Base-by-base conservation (phyloP, 257 asterid species). In the Schizonepeta tenuifolia region DNA sequence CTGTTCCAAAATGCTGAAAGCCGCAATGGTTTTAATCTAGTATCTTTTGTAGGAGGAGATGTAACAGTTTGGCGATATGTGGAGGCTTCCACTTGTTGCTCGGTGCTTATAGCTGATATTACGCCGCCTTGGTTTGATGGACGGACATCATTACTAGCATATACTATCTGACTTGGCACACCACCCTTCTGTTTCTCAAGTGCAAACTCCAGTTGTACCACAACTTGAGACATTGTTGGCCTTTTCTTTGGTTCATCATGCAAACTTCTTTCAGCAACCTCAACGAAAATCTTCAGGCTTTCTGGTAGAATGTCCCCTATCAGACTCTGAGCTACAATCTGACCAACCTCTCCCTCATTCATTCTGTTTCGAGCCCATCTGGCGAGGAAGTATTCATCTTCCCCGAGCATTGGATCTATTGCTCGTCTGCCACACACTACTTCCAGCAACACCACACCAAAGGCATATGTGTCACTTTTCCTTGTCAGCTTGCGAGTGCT, bases 371-470 rank as follows among this genome's bases (percentile, higher is more conserved):
- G 57, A 38, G 81, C 86, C 90, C 90, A 85, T 24, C 47, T 72
- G 17, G 76, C 68, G 15, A 87, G 83, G 63, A 64, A 38, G 9
- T 50, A 79, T 22, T 78, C 80, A 22, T 83, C 85, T 64, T 78
- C 85, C 18, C 51, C 57, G n/a, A 73, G 56, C 46, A 72, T 70
- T 47, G 36, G 49, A 69, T 82, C 76, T 63, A 80, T 58, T 38
- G 86, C 87, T 3, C 77, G 81, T 70, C 89, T 83, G 13, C 86
- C 90, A 11, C 88, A 79, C 54, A 87, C 75, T 26, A 83, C 81
- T 81, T 83, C 90, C 67, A 85, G 70, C 60, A 88, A 38, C 76
- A 88, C 88, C 31, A 84, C 91, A 20, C 89, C 94, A 66, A 88
- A 88, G 51, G 88, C 84, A 58, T 83, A 88, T 20, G 78, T 77